Evolutionary conservation across 2,329 filamentous ascomycete species (phyloP).

Genomic region (Ascomycota sp.): DNA sequence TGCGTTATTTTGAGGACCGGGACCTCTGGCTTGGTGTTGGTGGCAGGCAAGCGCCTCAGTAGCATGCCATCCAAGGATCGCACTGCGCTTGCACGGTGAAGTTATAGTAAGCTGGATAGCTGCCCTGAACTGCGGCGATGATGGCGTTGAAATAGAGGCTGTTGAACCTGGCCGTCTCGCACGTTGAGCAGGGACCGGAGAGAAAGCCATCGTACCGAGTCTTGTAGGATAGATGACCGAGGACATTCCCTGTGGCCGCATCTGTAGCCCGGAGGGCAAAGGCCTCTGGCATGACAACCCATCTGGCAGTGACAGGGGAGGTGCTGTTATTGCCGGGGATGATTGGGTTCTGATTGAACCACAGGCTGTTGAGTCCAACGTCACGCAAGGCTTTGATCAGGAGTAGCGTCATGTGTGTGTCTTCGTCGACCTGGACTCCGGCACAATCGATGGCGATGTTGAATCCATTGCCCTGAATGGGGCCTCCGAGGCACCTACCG

Average conservation of each 20-base stretch:
- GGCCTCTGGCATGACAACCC: slow-evolving; percentile 18
- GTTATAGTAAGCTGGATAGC: slow-evolving; percentile 16
- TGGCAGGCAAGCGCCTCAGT: slow-evolving; percentile 3
- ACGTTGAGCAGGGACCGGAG: slow-evolving; percentile 13
- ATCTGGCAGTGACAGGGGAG: slow-evolving; percentile 9
- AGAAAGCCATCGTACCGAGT: slow-evolving; percentile 17
- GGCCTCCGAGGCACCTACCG: slow-evolving; percentile 12
- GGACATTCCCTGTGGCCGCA: slow-evolving; percentile 10
- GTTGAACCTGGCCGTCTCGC: slow-evolving; percentile 15
- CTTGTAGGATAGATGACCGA: slow-evolving; percentile 15
- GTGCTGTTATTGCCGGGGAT: slow-evolving; percentile 12
- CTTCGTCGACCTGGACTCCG: slow-evolving; percentile 15
- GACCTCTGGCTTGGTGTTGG: no score
- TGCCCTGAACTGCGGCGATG: slow-evolving; percentile 15
- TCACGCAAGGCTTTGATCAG: slow-evolving; percentile 17
- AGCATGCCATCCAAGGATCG: slow-evolving; percentile 16
- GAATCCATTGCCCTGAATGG: slow-evolving; percentile 13
- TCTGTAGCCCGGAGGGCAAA: slow-evolving; percentile 15
- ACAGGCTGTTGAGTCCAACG: slow-evolving; percentile 15
- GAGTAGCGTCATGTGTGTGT: slow-evolving; percentile 17
- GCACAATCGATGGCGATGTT: slow-evolving; percentile 16
- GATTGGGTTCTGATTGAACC: slow-evolving; percentile 18
- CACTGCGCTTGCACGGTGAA: slow-evolving; percentile 17
- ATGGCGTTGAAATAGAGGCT: slow-evolving; percentile 15
- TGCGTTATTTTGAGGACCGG: not conserved